These are phyloP conservation scores for Magnusiomyces suaveolens DNA, from an alignment of 1,139 yeast species.

Conservation along the genomic window DNA sequence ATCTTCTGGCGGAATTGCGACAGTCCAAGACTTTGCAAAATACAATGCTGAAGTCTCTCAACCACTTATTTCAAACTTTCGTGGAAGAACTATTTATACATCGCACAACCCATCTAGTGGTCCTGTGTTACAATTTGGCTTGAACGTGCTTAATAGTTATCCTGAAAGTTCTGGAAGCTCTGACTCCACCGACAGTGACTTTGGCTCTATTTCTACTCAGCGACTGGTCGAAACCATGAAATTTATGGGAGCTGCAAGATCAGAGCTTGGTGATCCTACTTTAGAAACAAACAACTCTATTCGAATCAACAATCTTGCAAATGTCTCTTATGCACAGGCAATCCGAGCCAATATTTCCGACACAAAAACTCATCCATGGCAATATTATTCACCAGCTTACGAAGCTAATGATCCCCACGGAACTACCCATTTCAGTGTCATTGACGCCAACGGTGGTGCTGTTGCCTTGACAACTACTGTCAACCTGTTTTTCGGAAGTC, in stretches of 20 bases:
- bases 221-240: slow-evolving; percentile 78
- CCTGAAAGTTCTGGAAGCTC: slow-evolving; percentile 17
- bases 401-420: slow-evolving; percentile 74
- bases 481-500: slow-evolving; percentile 74
- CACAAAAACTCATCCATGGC: slow-evolving; percentile 53
- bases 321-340: slow-evolving; percentile 46
- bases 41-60: slow-evolving; percentile 49
- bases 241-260: slow-evolving; percentile 82
- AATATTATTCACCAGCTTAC: slow-evolving; percentile 67
- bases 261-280: slow-evolving; percentile 62
- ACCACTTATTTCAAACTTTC: slow-evolving; percentile 43
- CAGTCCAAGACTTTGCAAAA: slow-evolving; percentile 50
- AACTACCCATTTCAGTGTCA: slow-evolving; percentile 73
- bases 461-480: slow-evolving; percentile 85
- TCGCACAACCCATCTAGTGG: slow-evolving; percentile 80
- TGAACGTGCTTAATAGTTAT: slow-evolving; percentile 47
- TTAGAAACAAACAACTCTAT: slow-evolving; percentile 30
- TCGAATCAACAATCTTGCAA: slow-evolving; percentile 32
- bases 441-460: slow-evolving; percentile 60
- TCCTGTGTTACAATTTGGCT: slow-evolving; percentile 65
- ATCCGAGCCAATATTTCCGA: slow-evolving; percentile 44
- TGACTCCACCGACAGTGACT: slow-evolving; percentile 27
- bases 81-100: slow-evolving; percentile 45
- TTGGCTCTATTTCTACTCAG: slow-evolving; percentile 46
- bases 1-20: slow-evolving; percentile 52